Evolutionary conservation across 352 stramenopile genomes (phyloP).

Genomic region (Peronospora destructor): DNA sequence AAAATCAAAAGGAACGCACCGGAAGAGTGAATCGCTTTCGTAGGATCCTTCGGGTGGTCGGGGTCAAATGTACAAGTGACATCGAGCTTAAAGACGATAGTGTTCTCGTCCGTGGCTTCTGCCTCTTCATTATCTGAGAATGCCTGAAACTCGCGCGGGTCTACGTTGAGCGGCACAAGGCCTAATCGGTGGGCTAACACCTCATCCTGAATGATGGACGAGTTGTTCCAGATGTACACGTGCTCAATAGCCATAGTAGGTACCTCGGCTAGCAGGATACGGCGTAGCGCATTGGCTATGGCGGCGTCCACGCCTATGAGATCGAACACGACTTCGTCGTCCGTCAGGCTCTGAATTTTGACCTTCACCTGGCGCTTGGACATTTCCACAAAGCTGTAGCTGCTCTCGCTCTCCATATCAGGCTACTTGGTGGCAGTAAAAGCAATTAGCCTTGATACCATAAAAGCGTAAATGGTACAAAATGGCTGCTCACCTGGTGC

Average conservation of each 20-base stretch:
- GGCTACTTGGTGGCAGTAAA: conserved; percentile 34
- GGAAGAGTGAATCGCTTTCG: conserved; percentile 60
- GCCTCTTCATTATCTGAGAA: conserved; percentile 85
- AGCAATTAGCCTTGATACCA: conserved; percentile 8
- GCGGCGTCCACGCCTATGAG: conserved; percentile 88
- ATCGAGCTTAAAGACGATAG: conserved; percentile 93
- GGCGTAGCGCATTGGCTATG: conserved; percentile 88
- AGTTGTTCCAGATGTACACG: conserved; percentile 93
- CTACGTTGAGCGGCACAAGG: conserved; percentile 77
- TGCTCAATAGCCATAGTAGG: conserved; percentile 91
- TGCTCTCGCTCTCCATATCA: conserved; percentile 62
- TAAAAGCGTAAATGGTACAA: neutral
- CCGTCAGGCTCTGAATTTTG: conserved; percentile 74
- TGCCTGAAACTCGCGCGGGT: conserved; percentile 80
- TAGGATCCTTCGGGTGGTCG: conserved; percentile 53
- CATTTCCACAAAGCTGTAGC: conserved; percentile 74
- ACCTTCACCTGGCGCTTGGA: conserved; percentile 82
- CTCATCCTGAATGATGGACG: conserved; percentile 91
- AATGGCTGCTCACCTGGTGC: conserved; percentile 45
- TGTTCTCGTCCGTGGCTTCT: conserved; percentile 93
- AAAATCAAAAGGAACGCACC: conserved; percentile 26
- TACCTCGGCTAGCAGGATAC: conserved; percentile 88
- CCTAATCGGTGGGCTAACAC: conserved; percentile 88
- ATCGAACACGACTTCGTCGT: conserved; percentile 90
- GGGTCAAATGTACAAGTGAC: conserved; percentile 84